Base-by-base conservation (phyloP, 208 protist species). In the Paratrypanosoma confusum region DNA sequence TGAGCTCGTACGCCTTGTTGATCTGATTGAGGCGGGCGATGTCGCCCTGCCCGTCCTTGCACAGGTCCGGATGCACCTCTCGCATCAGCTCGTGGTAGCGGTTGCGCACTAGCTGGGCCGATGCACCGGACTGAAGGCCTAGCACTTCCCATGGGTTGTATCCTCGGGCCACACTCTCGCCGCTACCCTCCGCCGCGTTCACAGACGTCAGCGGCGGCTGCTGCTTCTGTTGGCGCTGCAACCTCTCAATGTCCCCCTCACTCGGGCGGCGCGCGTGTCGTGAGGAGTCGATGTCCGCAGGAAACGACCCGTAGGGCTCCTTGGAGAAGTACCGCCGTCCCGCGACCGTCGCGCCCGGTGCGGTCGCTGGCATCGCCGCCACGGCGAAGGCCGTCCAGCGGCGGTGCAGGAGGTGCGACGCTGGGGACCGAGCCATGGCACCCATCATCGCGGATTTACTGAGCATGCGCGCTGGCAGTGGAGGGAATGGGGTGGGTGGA, bases 141-240 rank as follows among this genome's bases (percentile, higher is more conserved):
- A 92, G 65, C 37, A 92, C 79, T 35, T 69, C 62, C 77, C 79
- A 92, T 16, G 83, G 83, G 50, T 89, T 75, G 68, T 92, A 92
- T n/a, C 67, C 77, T 17, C 45, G 56, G 1, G 71, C 71, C 27
- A 68, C 65, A 34, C 29, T 11, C 23, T n/a, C 10, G 22, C 25
- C 0, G 20, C 11, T 14, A 21, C 0, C 42, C 45, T 68, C 36
- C 18, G 65, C 62, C 50, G 65, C 53, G 42, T 66, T 55, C 0
- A 43, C 56, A 3, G 36, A 53, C 8, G 42, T 41, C n/a, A 40
- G 47, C 31, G 41, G 42, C 21, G 53, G 60, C 36, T 72, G 41
- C 23, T 40, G 46, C 32, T 60, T 46, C 28, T 55, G 65, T 2
- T 21, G 29, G 16, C 37, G 27, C 47, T 79, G 39, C n/a, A 53